Evolutionary conservation across 306 rosid genomes (phyloP).

Genomic region (Castanea crenata): DNA sequence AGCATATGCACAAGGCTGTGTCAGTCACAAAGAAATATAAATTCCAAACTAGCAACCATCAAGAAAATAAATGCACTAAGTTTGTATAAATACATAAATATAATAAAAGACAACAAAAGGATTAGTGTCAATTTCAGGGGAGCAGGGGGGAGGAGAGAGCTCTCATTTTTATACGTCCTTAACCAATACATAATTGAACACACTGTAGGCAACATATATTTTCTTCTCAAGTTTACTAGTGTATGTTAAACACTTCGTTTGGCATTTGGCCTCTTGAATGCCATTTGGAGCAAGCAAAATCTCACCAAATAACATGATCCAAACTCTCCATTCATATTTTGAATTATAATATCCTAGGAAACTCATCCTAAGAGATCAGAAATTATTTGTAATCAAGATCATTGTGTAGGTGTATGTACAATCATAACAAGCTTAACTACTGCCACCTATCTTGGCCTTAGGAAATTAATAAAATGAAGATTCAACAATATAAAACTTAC

Average conservation of each 20-base stretch:
- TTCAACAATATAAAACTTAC: background rate
- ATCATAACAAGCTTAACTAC: background rate
- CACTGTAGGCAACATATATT: background rate
- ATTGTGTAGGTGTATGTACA: background rate
- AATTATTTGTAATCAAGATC: background rate
- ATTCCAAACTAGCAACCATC: constrained; percentile 10
- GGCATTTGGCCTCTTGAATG: background rate
- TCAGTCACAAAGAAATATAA: background rate
- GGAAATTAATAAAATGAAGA: background rate
- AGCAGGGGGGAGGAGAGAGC: background rate
- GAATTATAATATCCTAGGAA: background rate
- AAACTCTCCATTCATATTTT: background rate
- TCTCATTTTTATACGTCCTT: background rate
- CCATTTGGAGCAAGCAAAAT: background rate
- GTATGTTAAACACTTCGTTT: background rate
- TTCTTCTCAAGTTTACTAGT: background rate
- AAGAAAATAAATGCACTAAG: background rate
- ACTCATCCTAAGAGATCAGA: background rate
- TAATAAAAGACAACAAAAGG: constrained; percentile 4
- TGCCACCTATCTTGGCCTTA: background rate
- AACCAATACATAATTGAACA: background rate
- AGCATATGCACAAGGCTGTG: background rate
- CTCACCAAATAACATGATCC: background rate
- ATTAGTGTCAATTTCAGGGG: background rate
- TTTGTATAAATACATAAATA: background rate